phyloP scores from a whole-genome alignment of 1,284 basidiomycete species.

The Apiotrichum mycotoxinovorans region DNA sequence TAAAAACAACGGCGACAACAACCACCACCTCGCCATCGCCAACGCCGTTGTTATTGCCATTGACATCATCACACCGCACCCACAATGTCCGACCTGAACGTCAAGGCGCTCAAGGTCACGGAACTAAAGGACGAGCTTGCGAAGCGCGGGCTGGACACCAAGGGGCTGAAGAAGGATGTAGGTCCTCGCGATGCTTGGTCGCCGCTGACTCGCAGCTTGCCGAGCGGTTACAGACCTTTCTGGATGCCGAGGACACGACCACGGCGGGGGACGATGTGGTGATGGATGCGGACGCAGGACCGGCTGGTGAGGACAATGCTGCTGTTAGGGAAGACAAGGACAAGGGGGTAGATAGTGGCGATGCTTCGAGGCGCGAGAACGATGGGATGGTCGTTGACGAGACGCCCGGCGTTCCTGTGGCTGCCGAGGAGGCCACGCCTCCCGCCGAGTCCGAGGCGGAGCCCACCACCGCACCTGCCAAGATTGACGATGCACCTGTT shows the following conservation, averaged over 20 bases:
- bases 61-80: neutral
- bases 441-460: neutral
- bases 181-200: constrained; percentile 21
- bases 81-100: constrained; percentile 2
- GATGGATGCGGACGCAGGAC: neutral
- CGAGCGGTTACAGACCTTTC: constrained; percentile 29
- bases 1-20: no score
- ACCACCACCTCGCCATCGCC: no score
- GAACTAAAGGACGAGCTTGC: constrained; percentile 48
- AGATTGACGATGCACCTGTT: neutral
- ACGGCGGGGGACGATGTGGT: neutral
- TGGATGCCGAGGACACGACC: constrained; percentile 4
- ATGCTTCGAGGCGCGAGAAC: neutral
- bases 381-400: neutral
- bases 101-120: constrained; percentile 35
- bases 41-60: no score
- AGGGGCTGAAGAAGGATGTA: constrained; percentile 47
- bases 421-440: no score
- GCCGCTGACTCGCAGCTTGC: constrained; percentile 30
- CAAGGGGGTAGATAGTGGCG: neutral
- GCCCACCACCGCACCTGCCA: neutral
- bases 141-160: constrained; percentile 37
- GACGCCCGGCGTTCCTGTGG: neutral
- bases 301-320: no score
- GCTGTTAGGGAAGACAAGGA: no score